A percentile compares a stretch with the other conserved stretches of the same genome.
These are phyloP conservation scores for Sclerotinia sclerotiorum DNA, from an alignment of 2,329 filamentous ascomycete species.

Conservation along the genomic window DNA sequence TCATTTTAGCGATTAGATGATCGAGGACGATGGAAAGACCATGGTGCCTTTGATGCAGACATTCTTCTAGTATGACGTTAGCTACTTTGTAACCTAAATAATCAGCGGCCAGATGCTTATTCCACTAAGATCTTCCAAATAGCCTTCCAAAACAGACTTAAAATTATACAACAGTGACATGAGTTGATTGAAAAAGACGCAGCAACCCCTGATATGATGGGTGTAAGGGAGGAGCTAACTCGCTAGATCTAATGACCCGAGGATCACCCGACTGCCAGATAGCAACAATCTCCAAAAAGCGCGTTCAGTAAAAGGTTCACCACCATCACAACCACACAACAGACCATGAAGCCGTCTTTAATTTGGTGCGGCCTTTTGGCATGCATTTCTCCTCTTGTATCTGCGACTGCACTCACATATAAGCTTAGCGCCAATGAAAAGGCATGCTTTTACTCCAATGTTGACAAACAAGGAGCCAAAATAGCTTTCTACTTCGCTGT, in stretches of 20 bases:
- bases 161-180: background rate
- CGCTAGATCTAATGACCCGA: slow-evolving; percentile 8
- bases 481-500: slow-evolving; percentile 99
- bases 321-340: slow-evolving; percentile 16
- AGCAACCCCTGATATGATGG: background rate
- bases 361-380: slow-evolving; percentile 69
- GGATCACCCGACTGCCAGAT: slow-evolving; percentile 19
- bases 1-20: slow-evolving; percentile 16
- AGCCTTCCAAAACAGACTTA: background rate
- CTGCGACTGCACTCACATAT: slow-evolving; percentile 92
- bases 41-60: slow-evolving; percentile 15
- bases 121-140: background rate
- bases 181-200: background rate
- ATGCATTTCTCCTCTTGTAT: slow-evolving; percentile 66
- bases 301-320: background rate
- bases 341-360: slow-evolving; percentile 64
- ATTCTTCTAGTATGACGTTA: slow-evolving; percentile 15
- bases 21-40: slow-evolving; percentile 9
- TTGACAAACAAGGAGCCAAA: slow-evolving; percentile 79
- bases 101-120: background rate
- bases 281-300: slow-evolving; percentile 21
- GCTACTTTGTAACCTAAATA: slow-evolving; percentile 12
- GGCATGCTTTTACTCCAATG: slow-evolving; percentile 88
- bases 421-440: slow-evolving; percentile 87
- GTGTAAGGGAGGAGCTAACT: background rate